A percentile compares a stretch with the other conserved stretches of the same genome.
phyloP scores from a whole-genome alignment of 352 stramenopile genomes.

The Pythium phragmitis region DNA sequence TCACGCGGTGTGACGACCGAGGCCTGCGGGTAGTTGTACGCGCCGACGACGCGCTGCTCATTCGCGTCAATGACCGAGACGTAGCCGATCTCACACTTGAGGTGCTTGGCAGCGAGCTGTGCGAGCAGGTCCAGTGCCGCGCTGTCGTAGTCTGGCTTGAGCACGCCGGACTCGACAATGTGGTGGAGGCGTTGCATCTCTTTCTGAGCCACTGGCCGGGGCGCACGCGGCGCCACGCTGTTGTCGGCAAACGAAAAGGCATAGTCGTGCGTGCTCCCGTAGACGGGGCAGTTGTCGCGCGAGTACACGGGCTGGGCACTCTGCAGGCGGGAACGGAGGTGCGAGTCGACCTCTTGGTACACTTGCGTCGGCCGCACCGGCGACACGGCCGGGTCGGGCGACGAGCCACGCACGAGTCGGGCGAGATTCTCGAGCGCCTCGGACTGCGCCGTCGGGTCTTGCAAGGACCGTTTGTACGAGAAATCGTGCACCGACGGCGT shows the following conservation, averaged over 20 bases:
- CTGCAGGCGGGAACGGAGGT: background rate
- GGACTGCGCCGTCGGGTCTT: background rate
- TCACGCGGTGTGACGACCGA: conserved; percentile 36
- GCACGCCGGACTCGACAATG: conserved; percentile 46
- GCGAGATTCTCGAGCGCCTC: background rate
- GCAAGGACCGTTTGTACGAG: background rate
- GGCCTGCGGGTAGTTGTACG: conserved; percentile 38
- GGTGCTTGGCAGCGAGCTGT: conserved; percentile 45
- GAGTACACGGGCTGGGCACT: background rate
- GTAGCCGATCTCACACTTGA: conserved; percentile 59
- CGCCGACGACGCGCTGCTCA: conserved; percentile 39
- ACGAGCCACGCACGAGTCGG: background rate
- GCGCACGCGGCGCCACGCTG: conserved; percentile 37
- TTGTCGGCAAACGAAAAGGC: conserved; percentile 37
- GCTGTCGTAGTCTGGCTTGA: conserved; percentile 40
- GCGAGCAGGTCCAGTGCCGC: conserved; percentile 54
- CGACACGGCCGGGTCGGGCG: background rate
- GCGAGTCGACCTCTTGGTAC: background rate
- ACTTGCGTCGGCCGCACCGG: background rate
- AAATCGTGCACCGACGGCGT: background rate
- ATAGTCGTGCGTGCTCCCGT: conserved; percentile 48
- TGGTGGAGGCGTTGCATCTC: conserved; percentile 42
- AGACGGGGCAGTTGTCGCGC: conserved; percentile 23
- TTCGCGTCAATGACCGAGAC: conserved; percentile 59
- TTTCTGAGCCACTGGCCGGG: conserved; percentile 36